Evolutionary conservation across 163 green algal genomes (phyloP).

Genomic region (Chlorella variabilis): DNA sequence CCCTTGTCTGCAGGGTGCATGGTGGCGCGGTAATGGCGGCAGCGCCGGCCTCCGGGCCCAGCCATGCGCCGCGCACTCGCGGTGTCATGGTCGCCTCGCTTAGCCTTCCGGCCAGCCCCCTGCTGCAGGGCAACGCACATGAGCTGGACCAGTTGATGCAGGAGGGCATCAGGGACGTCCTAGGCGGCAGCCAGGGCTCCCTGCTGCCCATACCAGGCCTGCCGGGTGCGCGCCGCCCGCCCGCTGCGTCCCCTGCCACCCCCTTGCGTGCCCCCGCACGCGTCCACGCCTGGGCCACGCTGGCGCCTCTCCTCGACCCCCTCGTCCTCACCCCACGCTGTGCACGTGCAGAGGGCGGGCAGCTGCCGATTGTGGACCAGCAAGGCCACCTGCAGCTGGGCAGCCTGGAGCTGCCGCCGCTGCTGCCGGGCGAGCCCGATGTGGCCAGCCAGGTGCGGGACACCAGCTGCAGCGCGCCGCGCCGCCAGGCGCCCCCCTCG

Average conservation of each 20-base stretch:
- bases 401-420: conserved; percentile 9
- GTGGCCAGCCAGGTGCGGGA: conserved; percentile 25
- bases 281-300: no score
- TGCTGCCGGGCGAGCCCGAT: conserved; percentile 7
- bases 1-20: no score
- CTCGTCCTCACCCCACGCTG: no score
- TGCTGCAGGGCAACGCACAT: background rate
- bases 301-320: no score
- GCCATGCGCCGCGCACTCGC: no score
- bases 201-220: conserved; percentile 26
- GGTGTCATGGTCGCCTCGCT: no score
- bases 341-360: background rate
- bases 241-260: background rate
- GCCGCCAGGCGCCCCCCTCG: background rate
- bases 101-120: background rate
- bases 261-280: no score
- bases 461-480: conserved; percentile 18
- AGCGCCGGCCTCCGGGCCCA: no score
- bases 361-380: conserved; percentile 26
- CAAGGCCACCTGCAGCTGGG: conserved; percentile 16
- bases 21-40: no score
- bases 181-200: conserved; percentile 32
- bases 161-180: conserved; percentile 32
- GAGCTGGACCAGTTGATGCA: conserved; percentile 25
- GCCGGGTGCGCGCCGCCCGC: conserved; percentile 14